phyloP scores from a whole-genome alignment of 495 filamentous ascomycete species.

The Staphylotrichum tortipilum region DNA sequence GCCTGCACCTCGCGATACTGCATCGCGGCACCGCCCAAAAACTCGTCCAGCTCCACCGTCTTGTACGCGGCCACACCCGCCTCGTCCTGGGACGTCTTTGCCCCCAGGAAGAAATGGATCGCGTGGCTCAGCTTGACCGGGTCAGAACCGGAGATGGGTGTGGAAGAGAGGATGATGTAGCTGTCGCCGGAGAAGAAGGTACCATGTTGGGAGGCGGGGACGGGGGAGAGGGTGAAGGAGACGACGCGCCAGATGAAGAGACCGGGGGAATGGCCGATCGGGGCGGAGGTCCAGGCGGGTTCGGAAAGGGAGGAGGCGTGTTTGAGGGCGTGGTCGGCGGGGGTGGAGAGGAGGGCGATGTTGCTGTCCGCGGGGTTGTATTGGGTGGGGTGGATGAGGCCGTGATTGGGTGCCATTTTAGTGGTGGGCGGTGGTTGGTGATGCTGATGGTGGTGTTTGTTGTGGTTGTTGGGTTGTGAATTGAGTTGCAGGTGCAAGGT shows the following conservation, averaged over 20 bases:
- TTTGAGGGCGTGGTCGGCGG: neutral
- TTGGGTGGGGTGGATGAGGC: conserved; percentile 1
- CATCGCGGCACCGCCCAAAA: neutral
- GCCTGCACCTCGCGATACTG: neutral
- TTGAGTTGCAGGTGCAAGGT: no score
- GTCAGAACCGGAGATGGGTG: neutral
- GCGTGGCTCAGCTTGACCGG: neutral
- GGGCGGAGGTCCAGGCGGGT: neutral
- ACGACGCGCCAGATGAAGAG: conserved; percentile 3
- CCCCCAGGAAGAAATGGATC: conserved; percentile 1
- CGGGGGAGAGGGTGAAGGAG: neutral
- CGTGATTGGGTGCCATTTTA: neutral
- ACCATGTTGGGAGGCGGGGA: neutral
- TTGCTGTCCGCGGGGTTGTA: conserved; percentile 3
- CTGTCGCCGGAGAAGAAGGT: neutral
- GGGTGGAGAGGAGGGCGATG: neutral
- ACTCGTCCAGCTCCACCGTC: neutral
- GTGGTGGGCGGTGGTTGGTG: neutral
- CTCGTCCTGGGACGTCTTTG: neutral
- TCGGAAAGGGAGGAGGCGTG: neutral
- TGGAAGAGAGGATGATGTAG: neutral
- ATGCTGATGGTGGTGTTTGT: neutral
- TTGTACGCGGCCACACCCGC: neutral
- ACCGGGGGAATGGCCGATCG: neutral
- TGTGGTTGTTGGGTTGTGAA: neutral